These are phyloP conservation scores for Rosa rugosa DNA, from an alignment of 306 rosid species.

Conservation along the genomic window DNA sequence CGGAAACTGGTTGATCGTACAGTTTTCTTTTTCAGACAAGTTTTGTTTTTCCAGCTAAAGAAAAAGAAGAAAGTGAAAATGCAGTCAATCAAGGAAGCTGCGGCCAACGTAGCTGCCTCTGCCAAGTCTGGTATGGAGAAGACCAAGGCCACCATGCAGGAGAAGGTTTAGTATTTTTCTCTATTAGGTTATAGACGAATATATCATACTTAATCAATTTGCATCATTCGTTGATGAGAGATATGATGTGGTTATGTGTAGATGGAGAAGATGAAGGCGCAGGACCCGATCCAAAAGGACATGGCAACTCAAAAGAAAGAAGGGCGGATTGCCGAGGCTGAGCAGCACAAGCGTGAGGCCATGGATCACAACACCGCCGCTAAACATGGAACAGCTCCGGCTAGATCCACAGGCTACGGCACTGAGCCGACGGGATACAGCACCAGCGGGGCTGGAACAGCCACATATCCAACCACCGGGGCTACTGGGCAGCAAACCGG, in stretches of 20 bases:
- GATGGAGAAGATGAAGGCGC: constrained; percentile 53
- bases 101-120: constrained; percentile 70
- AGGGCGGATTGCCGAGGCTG: constrained; percentile 42
- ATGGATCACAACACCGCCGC: constrained; percentile 40
- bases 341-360: constrained; percentile 52
- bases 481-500: constrained; percentile 36
- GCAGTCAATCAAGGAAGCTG: constrained; percentile 54
- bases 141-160: constrained; percentile 64
- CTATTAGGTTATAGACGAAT: too few species aligned
- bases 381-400: background rate
- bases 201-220: background rate
- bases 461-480: constrained; percentile 36
- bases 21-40: background rate
- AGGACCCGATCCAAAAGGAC: constrained; percentile 47
- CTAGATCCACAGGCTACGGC: background rate
- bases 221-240: background rate
- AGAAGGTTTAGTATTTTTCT: constrained; percentile 39
- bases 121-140: constrained; percentile 78
- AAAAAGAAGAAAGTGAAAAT: constrained; percentile 20
- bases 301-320: constrained; percentile 50
- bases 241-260: constrained; percentile 7
- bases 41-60: background rate
- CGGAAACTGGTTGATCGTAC: too few species aligned
- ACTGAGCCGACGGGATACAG: constrained; percentile 7
- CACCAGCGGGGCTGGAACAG: constrained; percentile 7